Evolutionary conservation across 208 protist genomes (phyloP).

Genomic region (Novymonas esmeraldas): DNA sequence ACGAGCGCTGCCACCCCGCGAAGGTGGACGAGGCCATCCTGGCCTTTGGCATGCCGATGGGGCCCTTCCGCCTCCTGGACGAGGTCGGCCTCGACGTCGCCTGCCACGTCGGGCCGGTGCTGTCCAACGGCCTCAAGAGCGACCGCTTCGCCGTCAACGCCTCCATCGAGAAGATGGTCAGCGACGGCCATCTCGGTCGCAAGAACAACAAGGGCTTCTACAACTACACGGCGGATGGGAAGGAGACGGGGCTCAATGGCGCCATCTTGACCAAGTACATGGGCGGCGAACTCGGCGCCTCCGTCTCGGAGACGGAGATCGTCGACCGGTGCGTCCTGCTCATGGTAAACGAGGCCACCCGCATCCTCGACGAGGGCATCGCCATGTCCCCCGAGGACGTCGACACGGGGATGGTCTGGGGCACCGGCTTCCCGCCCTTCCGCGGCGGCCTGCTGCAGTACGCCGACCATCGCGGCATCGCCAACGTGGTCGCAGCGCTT

Average conservation of each 20-base stretch:
- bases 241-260: conserved; percentile 61
- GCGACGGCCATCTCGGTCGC: conserved; percentile 72
- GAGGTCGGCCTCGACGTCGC: conserved; percentile 93
- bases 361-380: conserved; percentile 76
- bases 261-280: conserved; percentile 38
- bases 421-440: conserved; percentile 85
- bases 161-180: conserved; percentile 58
- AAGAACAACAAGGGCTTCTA: conserved; percentile 93
- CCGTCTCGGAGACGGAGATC: conserved; percentile 59
- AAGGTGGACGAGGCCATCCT: conserved; percentile 79
- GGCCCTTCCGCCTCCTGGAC: conserved; percentile 90
- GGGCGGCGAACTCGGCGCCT: conserved; percentile 27
- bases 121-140: conserved; percentile 63
- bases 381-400: conserved; percentile 71
- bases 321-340: conserved; percentile 82
- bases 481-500: conserved; percentile 57
- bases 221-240: conserved; percentile 74
- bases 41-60: conserved; percentile 93
- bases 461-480: conserved; percentile 71
- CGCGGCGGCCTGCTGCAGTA: conserved; percentile 82
- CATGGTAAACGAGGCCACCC: conserved; percentile 87
- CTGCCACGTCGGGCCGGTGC: conserved; percentile 71
- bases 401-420: conserved; percentile 89
- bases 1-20: conserved; percentile 58
- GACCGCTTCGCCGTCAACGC: conserved; percentile 64